Conservation (phyloP, 75 land plant species). For the Cupressus sempervirens region DNA sequence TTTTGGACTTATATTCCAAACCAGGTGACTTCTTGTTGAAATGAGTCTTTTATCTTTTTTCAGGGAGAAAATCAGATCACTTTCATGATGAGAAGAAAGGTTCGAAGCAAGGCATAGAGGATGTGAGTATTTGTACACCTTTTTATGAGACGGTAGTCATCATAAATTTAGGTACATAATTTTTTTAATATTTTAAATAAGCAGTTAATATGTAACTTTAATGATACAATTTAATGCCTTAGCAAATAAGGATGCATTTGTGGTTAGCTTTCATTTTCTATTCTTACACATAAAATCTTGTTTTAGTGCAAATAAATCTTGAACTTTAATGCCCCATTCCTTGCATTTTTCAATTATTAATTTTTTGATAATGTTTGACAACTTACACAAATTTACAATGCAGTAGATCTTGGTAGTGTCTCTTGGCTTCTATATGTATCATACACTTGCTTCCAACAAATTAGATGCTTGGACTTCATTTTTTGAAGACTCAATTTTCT, state of each 20-base stretch:
- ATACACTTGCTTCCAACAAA: not conserved
- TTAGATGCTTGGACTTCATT: not conserved
- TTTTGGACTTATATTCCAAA: not conserved
- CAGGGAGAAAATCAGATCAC: slow-evolving; percentile 6
- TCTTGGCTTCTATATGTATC: not conserved
- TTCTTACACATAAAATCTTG: not conserved
- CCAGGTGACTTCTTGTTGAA: not conserved
- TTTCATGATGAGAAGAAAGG: not conserved
- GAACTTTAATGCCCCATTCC: not conserved
- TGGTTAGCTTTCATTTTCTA: not conserved
- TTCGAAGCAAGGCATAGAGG: not conserved
- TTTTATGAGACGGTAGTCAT: not conserved
- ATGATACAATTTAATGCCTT: not conserved
- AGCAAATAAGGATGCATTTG: not conserved
- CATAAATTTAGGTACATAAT: not conserved
- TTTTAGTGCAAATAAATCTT: too few species aligned
- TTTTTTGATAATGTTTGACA: not conserved
- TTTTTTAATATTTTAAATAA: not conserved
- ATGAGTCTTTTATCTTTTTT: not conserved
- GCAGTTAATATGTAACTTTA: not conserved
- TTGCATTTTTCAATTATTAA: not conserved
- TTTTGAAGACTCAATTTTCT: not conserved
- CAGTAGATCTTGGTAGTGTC: not conserved
- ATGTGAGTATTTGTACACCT: not conserved
- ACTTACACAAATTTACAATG: not conserved